Evolutionary conservation across 108 stramenopile species (phyloP).

Genomic region (Stephanodiscus minutulus): DNA sequence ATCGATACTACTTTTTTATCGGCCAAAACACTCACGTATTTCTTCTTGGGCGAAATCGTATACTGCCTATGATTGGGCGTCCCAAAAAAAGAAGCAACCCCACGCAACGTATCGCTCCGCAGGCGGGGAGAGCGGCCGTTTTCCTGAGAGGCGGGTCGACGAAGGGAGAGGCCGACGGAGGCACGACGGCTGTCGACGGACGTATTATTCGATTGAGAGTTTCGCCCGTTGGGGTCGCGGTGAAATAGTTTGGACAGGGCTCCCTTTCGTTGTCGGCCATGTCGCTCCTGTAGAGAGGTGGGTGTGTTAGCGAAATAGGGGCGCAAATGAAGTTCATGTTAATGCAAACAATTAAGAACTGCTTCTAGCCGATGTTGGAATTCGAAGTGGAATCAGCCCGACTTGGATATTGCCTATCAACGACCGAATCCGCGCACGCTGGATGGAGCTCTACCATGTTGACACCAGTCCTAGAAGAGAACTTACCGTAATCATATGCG

Average conservation of each 20-base stretch:
- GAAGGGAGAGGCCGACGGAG: too few relatives aligned
- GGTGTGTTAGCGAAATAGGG: too few relatives aligned
- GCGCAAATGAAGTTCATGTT: too few relatives aligned
- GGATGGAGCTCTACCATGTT: not conserved
- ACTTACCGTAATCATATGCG: slow-evolving; percentile 23
- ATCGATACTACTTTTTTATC: too few relatives aligned
- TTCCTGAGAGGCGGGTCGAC: not conserved
- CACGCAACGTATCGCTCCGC: slow-evolving; percentile 6
- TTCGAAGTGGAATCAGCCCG: too few relatives aligned
- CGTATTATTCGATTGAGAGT: not conserved
- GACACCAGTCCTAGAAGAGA: too few relatives aligned
- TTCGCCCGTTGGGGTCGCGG: too few relatives aligned
- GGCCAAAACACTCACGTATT: slow-evolving; percentile 6
- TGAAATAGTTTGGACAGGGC: too few relatives aligned
- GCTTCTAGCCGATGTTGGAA: not conserved
- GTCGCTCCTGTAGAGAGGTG: too few relatives aligned
- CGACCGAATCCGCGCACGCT: not conserved
- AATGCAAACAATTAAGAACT: not conserved
- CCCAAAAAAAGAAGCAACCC: not conserved
- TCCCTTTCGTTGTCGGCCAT: too few relatives aligned
- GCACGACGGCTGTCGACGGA: not conserved
- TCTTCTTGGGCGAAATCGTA: slow-evolving; percentile 4
- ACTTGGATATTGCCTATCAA: too few relatives aligned
- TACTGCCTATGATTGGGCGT: not conserved
- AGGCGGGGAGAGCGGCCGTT: not conserved